Conservation (phyloP, 2,329 filamentous ascomycete species). For the Polytolypa hystricis region DNA sequence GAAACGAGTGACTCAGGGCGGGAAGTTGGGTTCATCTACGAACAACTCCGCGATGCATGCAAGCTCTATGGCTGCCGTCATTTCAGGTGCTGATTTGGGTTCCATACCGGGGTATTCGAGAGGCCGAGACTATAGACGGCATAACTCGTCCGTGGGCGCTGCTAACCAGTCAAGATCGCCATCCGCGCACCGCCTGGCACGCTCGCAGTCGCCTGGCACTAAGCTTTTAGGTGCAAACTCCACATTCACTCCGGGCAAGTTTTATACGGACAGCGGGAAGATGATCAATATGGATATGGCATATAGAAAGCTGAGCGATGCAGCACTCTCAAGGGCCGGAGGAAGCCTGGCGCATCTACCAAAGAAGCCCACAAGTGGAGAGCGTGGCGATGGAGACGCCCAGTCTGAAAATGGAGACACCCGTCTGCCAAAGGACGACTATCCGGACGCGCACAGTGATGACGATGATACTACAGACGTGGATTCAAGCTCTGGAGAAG, state of each 20-base stretch:
- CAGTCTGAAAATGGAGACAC: slow-evolving; percentile 39
- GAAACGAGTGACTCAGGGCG: slow-evolving; percentile 33
- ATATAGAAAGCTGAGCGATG: slow-evolving; percentile 61
- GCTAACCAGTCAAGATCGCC: slow-evolving; percentile 27
- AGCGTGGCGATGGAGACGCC: slow-evolving; percentile 25
- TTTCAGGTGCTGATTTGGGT: slow-evolving; percentile 30
- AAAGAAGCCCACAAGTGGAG: slow-evolving; percentile 33
- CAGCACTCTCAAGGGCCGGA: slow-evolving; percentile 52
- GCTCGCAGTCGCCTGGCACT: slow-evolving; percentile 28
- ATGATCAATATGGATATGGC: slow-evolving; percentile 57
- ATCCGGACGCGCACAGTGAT: slow-evolving; percentile 47
- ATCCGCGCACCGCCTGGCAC: slow-evolving; percentile 17
- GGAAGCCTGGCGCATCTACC: slow-evolving; percentile 53
- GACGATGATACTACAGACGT: slow-evolving; percentile 29
- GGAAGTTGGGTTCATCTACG: slow-evolving; percentile 21
- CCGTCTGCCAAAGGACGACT: slow-evolving; percentile 59
- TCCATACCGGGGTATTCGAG: slow-evolving; percentile 25
- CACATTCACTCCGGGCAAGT: slow-evolving; percentile 29
- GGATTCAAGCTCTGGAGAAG: slow-evolving; percentile 52
- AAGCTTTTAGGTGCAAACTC: slow-evolving; percentile 42
- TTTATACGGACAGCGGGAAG: slow-evolving; percentile 50
- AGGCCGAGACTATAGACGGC: slow-evolving; percentile 27
- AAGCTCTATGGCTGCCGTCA: slow-evolving; percentile 38
- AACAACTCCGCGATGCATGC: slow-evolving; percentile 16
- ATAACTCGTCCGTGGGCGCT: slow-evolving; percentile 29